A percentile compares a stretch with the other conserved stretches of the same genome.
Evolutionary conservation across 306 rosid species (phyloP).

Genomic region (Lotus japonicus): DNA sequence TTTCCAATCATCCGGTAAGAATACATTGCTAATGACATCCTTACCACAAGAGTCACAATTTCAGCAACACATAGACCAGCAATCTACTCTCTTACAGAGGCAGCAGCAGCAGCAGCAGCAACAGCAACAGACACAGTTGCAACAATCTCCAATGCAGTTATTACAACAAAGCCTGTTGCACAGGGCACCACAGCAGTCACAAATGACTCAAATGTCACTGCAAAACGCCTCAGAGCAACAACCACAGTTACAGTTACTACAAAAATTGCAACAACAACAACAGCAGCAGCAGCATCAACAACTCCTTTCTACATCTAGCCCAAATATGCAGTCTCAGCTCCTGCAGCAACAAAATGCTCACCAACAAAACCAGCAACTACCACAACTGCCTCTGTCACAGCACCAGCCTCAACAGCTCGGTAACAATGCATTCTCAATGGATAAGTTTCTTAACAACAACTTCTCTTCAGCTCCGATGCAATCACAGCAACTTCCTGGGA

Average conservation of each 20-base stretch:
- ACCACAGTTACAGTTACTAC: constrained; percentile 63
- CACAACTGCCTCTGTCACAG: constrained; percentile 53
- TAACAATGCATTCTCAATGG: constrained; percentile 51
- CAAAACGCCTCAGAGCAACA: constrained; percentile 74
- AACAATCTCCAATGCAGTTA: constrained; percentile 61
- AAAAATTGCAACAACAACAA: constrained; percentile 74
- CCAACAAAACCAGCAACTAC: constrained; percentile 58
- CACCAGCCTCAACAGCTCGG: constrained; percentile 67
- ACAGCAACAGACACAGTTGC: constrained; percentile 63
- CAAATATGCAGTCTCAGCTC: constrained; percentile 62
- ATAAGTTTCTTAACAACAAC: constrained; percentile 50
- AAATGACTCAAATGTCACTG: constrained; percentile 50
- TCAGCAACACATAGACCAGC: constrained; percentile 73
- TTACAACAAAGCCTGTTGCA: constrained; percentile 69
- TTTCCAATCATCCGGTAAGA: constrained; percentile 49
- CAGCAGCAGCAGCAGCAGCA: constrained; percentile 80
- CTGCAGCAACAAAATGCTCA: constrained; percentile 59
- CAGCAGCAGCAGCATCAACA: constrained; percentile 47
- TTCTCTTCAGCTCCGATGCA: constrained; percentile 54
- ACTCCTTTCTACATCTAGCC: constrained; percentile 49
- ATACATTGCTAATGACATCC: constrained; percentile 43
- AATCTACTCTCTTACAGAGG: constrained; percentile 52
- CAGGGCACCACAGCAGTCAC: constrained; percentile 61
- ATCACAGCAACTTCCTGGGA: constrained; percentile 50
- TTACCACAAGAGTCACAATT: constrained; percentile 62